These are phyloP conservation scores for Xerocomellus intermedius DNA, from an alignment of 768 basidiomycete species.

Conservation along the genomic window DNA sequence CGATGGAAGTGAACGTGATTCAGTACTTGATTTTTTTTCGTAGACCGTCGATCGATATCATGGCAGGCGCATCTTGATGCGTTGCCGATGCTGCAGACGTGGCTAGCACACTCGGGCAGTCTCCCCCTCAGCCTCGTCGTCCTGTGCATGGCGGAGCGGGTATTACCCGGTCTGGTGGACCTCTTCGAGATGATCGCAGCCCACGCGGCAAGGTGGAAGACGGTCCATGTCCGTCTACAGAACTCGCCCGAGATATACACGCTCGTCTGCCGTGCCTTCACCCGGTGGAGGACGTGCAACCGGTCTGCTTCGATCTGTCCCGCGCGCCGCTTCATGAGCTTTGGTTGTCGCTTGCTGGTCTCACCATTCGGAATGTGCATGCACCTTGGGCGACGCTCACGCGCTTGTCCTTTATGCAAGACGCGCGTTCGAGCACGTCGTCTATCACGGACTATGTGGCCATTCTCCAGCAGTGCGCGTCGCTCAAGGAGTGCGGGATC, in stretches of 20 bases:
- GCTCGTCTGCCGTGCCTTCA: conserved; percentile 9
- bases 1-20: too few relatives aligned
- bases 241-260: conserved; percentile 17
- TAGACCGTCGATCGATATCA: too few relatives aligned
- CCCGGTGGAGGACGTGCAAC: conserved; percentile 8
- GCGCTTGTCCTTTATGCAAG: conserved; percentile 24
- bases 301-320: conserved; percentile 14
- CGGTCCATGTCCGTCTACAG: conserved; percentile 19
- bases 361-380: conserved; percentile 15
- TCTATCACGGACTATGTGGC: conserved; percentile 21
- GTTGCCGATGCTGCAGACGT: conserved; percentile 17
- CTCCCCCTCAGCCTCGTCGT: conserved; percentile 21
- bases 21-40: too few relatives aligned
- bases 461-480: conserved; percentile 20
- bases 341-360: conserved; percentile 20
- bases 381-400: conserved; percentile 21
- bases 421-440: conserved; percentile 17
- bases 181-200: conserved; percentile 19
- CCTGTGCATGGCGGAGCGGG: conserved; percentile 19
- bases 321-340: conserved; percentile 14
- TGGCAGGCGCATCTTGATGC: too few relatives aligned
- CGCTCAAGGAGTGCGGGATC: conserved; percentile 22
- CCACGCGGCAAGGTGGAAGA: conserved; percentile 19
- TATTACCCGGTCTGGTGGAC: conserved; percentile 20
- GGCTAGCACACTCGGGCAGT: conserved; percentile 22